Evolutionary conservation across 257 asterid species (phyloP), one percentile per base, ranked within the genome.

Genomic region (Solanum pimpinellifolium): DNA sequence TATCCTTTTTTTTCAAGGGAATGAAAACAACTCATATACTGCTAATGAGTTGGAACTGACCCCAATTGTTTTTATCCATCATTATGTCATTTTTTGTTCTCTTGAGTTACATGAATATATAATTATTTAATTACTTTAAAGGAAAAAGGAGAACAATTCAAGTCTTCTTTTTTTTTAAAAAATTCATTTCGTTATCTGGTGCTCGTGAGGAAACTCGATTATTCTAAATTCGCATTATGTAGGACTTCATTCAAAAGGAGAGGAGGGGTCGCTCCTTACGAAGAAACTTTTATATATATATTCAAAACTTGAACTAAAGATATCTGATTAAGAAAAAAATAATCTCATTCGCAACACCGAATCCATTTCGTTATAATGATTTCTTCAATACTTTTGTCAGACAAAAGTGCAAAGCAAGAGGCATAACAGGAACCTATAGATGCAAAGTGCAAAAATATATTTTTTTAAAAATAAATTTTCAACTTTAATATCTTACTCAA

Each of bases 21-120:
- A 80, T 80, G 84, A 16, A 78, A 80, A 80, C 68, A 27, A 80
- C 84, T 78, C 7, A 78, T 27, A 46, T 46, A 78, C 65, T 80
- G 84, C 68, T 27, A 80, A 80, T 47, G 85, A 49, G 69, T 81
- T 81, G 69, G 44, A 81, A 47, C 46, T 47, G 66, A 78, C 84
- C 84, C 84, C 66, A 78, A 47, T 78, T 78, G 84, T 78, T 5
- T 78, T 78, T 15, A 78, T 15, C 84, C 84, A 78, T 49, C 85
- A 81, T 81, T 49, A 11, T 81, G 85, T 81, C 85, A 49, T 18
- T 47, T 29, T 18, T 81, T 29, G 46, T 31, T 49, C 27, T 31
- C 10, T 81, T 47, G 7, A 81, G 85, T 81, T 49, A 31, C 69
- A 81, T 18, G 49, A 27, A 16, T 80, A 46, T 81, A 49, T 21